A percentile compares a stretch with the other conserved stretches of the same genome.
These are phyloP conservation scores for Trifolium subterraneum DNA, from an alignment of 306 rosid genomes.

Conservation along the genomic window DNA sequence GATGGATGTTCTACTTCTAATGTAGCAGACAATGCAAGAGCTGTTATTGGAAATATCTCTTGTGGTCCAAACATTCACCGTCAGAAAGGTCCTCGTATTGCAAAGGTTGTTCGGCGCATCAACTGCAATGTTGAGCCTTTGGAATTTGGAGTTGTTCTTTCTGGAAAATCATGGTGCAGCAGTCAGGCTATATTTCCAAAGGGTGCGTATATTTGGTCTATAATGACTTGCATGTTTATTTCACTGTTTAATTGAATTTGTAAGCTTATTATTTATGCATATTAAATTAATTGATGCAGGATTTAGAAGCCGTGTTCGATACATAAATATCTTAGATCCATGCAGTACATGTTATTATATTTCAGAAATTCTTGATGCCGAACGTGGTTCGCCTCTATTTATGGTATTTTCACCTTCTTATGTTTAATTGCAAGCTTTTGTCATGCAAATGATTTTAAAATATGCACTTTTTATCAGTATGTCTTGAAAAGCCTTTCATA, in stretches of 20 bases:
- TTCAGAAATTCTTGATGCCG: conserved; percentile 91
- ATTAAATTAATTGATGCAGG: conserved; percentile 68
- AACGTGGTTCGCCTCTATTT: conserved; percentile 81
- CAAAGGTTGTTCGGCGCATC: conserved; percentile 93
- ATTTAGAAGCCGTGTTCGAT: conserved; percentile 86
- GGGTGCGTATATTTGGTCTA: conserved; percentile 57
- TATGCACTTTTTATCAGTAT: conserved; percentile 9
- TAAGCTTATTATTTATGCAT: conserved; percentile 42
- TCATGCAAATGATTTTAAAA: conserved; percentile 1
- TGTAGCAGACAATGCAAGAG: conserved; percentile 56
- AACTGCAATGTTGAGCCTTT: conserved; percentile 94
- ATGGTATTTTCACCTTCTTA: conserved; percentile 63
- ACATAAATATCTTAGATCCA: conserved; percentile 82
- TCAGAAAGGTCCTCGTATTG: conserved; percentile 98
- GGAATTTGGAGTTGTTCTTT: conserved; percentile 81
- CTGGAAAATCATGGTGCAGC: conserved; percentile 94
- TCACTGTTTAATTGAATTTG: conserved; percentile 30
- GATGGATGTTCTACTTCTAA: conserved; percentile 56
- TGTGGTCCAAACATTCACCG: conserved; percentile 64
- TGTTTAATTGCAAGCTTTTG: conserved; percentile 26
- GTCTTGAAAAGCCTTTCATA: conserved; percentile 31
- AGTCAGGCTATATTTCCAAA: conserved; percentile 90
- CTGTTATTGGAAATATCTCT: conserved; percentile 57
- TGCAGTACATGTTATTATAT: conserved; percentile 71
- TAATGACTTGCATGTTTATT: conserved; percentile 18